Evolutionary conservation across 1,139 yeast species (phyloP).

Genomic region (Magnusiomyces tetraspermus): DNA sequence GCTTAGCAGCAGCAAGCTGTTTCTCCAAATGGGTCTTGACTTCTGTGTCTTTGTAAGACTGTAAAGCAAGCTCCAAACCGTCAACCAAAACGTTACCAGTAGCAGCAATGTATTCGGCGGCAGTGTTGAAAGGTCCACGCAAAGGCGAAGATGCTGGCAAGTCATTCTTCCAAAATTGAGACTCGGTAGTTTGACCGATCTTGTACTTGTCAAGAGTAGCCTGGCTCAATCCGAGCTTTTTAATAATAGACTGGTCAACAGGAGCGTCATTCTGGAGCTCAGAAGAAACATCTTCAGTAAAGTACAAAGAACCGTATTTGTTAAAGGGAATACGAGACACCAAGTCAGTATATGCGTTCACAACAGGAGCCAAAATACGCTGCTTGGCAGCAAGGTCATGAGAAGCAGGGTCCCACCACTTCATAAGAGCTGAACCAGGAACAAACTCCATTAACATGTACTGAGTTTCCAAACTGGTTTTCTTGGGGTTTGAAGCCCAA

Average conservation of each 20-base stretch:
- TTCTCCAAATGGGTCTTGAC: slow-evolving; percentile 41
- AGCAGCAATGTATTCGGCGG: slow-evolving; percentile 48
- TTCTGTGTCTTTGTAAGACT: slow-evolving; percentile 41
- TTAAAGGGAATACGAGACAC: slow-evolving; percentile 43
- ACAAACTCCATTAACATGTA: slow-evolving; percentile 72
- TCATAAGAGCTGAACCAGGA: slow-evolving; percentile 69
- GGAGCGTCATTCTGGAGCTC: slow-evolving; percentile 41
- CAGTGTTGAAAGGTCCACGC: slow-evolving; percentile 71
- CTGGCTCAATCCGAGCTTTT: slow-evolving; percentile 32
- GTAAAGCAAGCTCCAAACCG: slow-evolving; percentile 46
- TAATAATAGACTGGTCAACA: slow-evolving; percentile 55
- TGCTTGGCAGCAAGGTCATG: slow-evolving; percentile 39
- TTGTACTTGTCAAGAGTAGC: slow-evolving; percentile 53
- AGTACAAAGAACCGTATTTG: slow-evolving; percentile 74
- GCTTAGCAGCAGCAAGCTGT: slow-evolving; percentile 43
- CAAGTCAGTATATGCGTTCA: slow-evolving; percentile 26
- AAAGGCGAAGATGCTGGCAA: slow-evolving; percentile 19
- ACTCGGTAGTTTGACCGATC: slow-evolving; percentile 84
- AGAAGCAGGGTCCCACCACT: slow-evolving; percentile 76
- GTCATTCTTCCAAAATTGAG: slow-evolving; percentile 57
- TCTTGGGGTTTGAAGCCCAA: slow-evolving; percentile 48
- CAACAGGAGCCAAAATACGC: slow-evolving; percentile 32
- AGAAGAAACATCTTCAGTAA: slow-evolving; percentile 49
- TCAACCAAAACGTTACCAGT: slow-evolving; percentile 63
- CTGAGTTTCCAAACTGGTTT: slow-evolving; percentile 60